These are phyloP conservation scores for Thermoascus crustaceus DNA, from an alignment of 2,329 filamentous ascomycete genomes.

Conservation along the genomic window DNA sequence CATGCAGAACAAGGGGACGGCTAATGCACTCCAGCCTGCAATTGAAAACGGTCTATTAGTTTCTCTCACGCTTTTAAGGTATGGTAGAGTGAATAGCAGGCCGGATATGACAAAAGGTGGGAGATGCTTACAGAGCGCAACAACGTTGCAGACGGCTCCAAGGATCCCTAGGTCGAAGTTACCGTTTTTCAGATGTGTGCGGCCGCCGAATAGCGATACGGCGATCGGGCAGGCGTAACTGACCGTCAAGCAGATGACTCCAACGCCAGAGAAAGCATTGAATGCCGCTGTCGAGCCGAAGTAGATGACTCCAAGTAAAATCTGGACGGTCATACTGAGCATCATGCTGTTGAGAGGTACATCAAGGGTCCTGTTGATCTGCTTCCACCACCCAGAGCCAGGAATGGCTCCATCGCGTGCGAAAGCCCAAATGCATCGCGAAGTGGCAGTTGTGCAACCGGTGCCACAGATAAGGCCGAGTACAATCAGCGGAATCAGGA, in stretches of 20 bases:
- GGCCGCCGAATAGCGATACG: conserved; percentile 54
- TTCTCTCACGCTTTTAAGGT: too few relatives aligned
- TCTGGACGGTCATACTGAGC: conserved; percentile 25
- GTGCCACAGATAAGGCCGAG: conserved; percentile 63
- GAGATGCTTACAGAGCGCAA: conserved; percentile 52
- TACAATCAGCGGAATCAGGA: conserved; percentile 61
- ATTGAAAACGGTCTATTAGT: too few relatives aligned
- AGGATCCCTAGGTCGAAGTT: conserved; percentile 49
- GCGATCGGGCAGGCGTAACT: conserved; percentile 61
- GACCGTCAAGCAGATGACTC: conserved; percentile 43
- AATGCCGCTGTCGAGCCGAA: neutral
- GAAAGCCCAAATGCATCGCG: conserved; percentile 60
- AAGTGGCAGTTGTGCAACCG: conserved; percentile 59
- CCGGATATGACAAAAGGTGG: conserved; percentile 5
- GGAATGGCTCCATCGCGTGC: conserved; percentile 60
- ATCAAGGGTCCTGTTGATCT: conserved; percentile 51
- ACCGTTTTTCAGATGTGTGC: conserved; percentile 45
- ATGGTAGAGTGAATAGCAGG: neutral
- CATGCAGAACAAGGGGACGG: conserved; percentile 60
- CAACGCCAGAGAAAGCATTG: neutral
- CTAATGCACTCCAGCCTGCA: conserved; percentile 56
- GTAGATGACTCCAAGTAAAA: neutral
- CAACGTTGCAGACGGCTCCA: conserved; percentile 54
- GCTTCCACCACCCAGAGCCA: conserved; percentile 51
- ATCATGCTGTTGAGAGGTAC: conserved; percentile 46